A percentile compares a stretch with the other conserved stretches of the same genome.
Conservation (phyloP, 331 rosid species). For the Ulmus americana region DNA sequence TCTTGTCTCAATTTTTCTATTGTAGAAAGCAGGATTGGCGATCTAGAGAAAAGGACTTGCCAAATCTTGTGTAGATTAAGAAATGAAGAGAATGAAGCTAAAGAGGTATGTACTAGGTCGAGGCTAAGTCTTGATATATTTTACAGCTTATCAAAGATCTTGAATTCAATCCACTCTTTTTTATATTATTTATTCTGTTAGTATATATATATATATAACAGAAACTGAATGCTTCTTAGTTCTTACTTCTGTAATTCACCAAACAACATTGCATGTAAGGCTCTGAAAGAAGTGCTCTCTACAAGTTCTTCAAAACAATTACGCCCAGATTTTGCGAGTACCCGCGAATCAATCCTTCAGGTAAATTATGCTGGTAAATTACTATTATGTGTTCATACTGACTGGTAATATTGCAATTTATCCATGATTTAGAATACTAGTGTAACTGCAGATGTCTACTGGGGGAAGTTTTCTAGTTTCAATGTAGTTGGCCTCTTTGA, state of each 20-base stretch:
- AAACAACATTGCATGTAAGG: slow-evolving; percentile 33
- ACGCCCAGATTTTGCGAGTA: slow-evolving; percentile 56
- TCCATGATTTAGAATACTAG: not conserved
- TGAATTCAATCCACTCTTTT: not conserved
- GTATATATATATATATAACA: not conserved
- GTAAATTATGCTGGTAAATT: slow-evolving; percentile 33
- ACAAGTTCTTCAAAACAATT: slow-evolving; percentile 48
- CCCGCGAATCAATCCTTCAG: slow-evolving; percentile 84
- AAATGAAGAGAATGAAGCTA: slow-evolving; percentile 67
- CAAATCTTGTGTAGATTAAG: slow-evolving; percentile 66
- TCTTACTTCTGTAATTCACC: not conserved
- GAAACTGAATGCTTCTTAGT: not conserved
- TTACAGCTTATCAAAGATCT: slow-evolving; percentile 3
- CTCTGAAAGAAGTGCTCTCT: slow-evolving; percentile 59
- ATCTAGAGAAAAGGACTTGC: slow-evolving; percentile 71
- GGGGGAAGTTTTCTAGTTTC: not conserved
- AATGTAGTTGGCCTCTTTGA: not conserved
- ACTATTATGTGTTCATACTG: not conserved
- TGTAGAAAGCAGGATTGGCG: slow-evolving; percentile 61
- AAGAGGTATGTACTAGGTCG: slow-evolving; percentile 45
- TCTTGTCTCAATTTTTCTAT: slow-evolving; percentile 10
- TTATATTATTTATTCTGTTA: not conserved
- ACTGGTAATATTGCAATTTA: slow-evolving; percentile 4
- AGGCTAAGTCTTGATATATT: slow-evolving; percentile 13
- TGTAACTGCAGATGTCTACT: not conserved